Conservation (phyloP, 176 grass and related monocot genomes). For the Oropetium thomaeum region DNA sequence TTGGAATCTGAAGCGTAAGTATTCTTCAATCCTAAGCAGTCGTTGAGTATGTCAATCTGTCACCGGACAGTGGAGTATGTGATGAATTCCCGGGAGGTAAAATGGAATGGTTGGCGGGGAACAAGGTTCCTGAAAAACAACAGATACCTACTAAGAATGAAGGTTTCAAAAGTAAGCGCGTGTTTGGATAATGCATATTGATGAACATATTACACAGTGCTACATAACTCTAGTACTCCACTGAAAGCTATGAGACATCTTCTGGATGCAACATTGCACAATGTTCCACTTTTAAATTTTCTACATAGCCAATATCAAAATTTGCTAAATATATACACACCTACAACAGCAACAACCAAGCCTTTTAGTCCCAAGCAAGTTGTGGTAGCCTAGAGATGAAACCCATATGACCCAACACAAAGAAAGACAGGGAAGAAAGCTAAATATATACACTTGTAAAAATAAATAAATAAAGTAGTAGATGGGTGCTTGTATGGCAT, state of each 20-base stretch:
- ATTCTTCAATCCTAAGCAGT: neutral
- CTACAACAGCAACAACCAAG: too few species aligned
- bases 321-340: neutral
- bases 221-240: neutral
- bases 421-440: too few species aligned
- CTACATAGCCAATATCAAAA: neutral
- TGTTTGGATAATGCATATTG: neutral
- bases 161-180: neutral
- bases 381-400: too few species aligned
- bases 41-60: neutral
- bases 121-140: conserved; percentile 52
- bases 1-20: neutral
- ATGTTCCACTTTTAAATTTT: neutral
- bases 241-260: neutral
- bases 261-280: neutral
- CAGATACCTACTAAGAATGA: neutral
- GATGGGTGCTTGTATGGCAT: neutral
- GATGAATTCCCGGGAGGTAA: conserved; percentile 85
- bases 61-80: conserved; percentile 73
- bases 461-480: neutral
- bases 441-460: neutral
- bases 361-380: too few species aligned
- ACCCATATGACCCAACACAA: too few species aligned
- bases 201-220: neutral
- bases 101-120: conserved; percentile 71